Conservation (phyloP, 2,329 filamentous ascomycete genomes). For the Verticillium longisporum region DNA sequence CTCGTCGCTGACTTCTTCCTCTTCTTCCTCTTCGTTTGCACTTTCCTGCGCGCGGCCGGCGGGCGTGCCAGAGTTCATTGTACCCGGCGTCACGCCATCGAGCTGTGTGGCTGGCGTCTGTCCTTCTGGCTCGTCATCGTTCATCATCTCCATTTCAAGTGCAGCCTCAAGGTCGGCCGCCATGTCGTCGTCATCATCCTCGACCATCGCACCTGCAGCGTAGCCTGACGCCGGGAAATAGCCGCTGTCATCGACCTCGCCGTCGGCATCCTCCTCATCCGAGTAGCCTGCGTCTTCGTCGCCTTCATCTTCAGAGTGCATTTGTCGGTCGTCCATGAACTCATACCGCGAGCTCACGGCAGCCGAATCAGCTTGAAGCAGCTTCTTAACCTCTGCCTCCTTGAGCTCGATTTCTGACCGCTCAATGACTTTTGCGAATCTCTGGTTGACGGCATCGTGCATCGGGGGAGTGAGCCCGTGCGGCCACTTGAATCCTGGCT, state of each 20-base stretch:
- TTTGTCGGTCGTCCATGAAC: slow-evolving; percentile 47
- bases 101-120: slow-evolving; percentile 32
- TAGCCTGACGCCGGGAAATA: slow-evolving; percentile 26
- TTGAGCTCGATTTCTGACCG: slow-evolving; percentile 81
- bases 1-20: slow-evolving; percentile 44
- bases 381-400: slow-evolving; percentile 68
- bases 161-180: slow-evolving; percentile 50
- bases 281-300: slow-evolving; percentile 57
- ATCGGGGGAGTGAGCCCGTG: slow-evolving; percentile 85
- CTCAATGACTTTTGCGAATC: slow-evolving; percentile 77
- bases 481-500: slow-evolving; percentile 65
- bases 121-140: slow-evolving; percentile 20
- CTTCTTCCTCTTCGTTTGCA: slow-evolving; percentile 37
- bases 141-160: slow-evolving; percentile 40
- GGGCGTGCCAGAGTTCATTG: slow-evolving; percentile 35
- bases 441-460: slow-evolving; percentile 74
- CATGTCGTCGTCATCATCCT: slow-evolving; percentile 40
- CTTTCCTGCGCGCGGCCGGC: slow-evolving; percentile 34
- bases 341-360: slow-evolving; percentile 57
- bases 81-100: slow-evolving; percentile 38
- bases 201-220: slow-evolving; percentile 23
- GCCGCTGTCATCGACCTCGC: slow-evolving; percentile 36
- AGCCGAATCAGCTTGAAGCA: slow-evolving; percentile 63
- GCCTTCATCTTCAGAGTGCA: slow-evolving; percentile 31
- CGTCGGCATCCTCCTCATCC: slow-evolving; percentile 46